Evolutionary conservation across 2,329 filamentous ascomycete genomes (phyloP).

Genomic region (Xylaria hypoxylon): DNA sequence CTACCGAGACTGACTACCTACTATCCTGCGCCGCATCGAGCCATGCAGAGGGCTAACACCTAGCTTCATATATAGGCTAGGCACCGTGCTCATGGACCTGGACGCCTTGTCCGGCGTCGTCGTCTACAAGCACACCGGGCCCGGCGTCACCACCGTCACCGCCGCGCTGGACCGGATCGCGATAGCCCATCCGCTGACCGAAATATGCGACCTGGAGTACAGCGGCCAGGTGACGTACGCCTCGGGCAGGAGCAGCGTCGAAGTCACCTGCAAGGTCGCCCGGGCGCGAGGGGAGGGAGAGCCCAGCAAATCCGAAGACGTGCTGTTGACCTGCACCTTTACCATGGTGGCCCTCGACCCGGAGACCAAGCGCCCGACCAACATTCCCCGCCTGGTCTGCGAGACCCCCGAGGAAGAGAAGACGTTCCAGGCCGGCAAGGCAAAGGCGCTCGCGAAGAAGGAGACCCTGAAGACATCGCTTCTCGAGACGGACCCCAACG

Average conservation of each 20-base stretch:
- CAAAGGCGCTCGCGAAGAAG: slow-evolving; percentile 69
- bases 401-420: slow-evolving; percentile 74
- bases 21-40: background rate
- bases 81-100: slow-evolving; percentile 82
- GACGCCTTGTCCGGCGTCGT: slow-evolving; percentile 82
- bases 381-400: slow-evolving; percentile 64
- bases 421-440: slow-evolving; percentile 72
- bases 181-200: slow-evolving; percentile 76
- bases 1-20: too few species aligned
- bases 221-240: slow-evolving; percentile 74
- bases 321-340: slow-evolving; percentile 66
- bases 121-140: slow-evolving; percentile 74
- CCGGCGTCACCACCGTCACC: slow-evolving; percentile 64
- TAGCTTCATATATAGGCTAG: slow-evolving; percentile 60
- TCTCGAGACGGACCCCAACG: slow-evolving; percentile 75
- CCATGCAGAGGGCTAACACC: background rate
- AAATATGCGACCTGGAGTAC: slow-evolving; percentile 82
- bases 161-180: slow-evolving; percentile 63
- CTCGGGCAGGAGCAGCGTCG: slow-evolving; percentile 77
- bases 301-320: slow-evolving; percentile 58
- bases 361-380: slow-evolving; percentile 72
- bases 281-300: slow-evolving; percentile 72
- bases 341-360: slow-evolving; percentile 83
- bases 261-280: slow-evolving; percentile 79
- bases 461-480: slow-evolving; percentile 70